Evolutionary conservation across 768 basidiomycete genomes (phyloP), one percentile per base, ranked within the genome.

Genomic region (Paxillus ammoniavirescens): DNA sequence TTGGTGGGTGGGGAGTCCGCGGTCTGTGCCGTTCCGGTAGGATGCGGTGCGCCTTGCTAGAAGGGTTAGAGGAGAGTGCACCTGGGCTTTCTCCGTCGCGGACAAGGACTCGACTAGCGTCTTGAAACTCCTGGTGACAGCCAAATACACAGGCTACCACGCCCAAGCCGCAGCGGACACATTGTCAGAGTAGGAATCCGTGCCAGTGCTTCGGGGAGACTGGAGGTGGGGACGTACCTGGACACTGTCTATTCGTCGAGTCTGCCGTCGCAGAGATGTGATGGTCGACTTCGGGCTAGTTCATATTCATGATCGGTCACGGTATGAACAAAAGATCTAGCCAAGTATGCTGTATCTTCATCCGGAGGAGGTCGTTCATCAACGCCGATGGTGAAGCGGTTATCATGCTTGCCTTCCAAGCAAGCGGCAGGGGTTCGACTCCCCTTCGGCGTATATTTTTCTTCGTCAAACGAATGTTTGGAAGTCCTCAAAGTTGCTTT

Each of bases 321-420:
- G 1, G 28, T 30, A 21, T 21, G 21, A 21, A 21, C 21, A 21
- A 21, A 21, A 21, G 1, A 21, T 21, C 21, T 21, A 21, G 21
- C 21, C 21, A 21, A 21, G 21, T 21, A 21, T 21, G 21, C 21
- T 21, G 21, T 21, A 21, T 21, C 2, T 21, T 26, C 26, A 26
- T 26, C 26, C 26, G 3, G 26, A 26, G 5, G 26, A 1, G 6
- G 26, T 5, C 26, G 28, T 5, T 10, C 3, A 36, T 38, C 31
- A 17, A 78, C 78, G 68, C 77, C 73, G 77, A 85, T 89, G 87
- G 87, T 89, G 87, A 89, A 89, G 84, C 79, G 86, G 87, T 87
- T 89, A 89, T 88, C 86, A 89, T 89, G 86, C 87, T 88, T 88
- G 86, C 85, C 86, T 88, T 88, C 87, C 86, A 88, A 77, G 75